These are phyloP conservation scores for Leonotis leonurus DNA, from an alignment of 257 asterid species.

Conservation along the genomic window DNA sequence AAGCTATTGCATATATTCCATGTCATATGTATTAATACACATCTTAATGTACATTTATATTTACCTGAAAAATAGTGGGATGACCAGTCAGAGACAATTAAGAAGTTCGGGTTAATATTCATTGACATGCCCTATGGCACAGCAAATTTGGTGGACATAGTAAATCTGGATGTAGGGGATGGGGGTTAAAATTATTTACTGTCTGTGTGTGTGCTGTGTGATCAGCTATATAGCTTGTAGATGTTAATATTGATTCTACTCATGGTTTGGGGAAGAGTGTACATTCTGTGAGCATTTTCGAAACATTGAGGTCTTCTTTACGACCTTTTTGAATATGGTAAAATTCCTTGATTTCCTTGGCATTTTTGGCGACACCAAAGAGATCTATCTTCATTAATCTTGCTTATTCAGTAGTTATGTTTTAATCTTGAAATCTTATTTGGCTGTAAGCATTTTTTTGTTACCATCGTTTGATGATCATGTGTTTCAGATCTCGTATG, in stretches of 20 bases:
- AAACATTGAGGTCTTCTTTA: not conserved
- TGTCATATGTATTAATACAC: not conserved
- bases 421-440: not conserved
- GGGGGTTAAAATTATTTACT: too few relatives aligned
- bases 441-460: not conserved
- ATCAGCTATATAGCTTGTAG: too few relatives aligned
- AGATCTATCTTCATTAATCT: not conserved
- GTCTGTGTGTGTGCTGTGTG: too few relatives aligned
- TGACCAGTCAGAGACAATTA: too few relatives aligned
- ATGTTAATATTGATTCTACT: not conserved
- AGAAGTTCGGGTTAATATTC: too few relatives aligned
- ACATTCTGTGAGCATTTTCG: not conserved
- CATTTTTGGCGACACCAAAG: not conserved
- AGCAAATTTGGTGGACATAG: too few relatives aligned
- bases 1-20: not conserved
- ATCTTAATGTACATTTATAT: too few relatives aligned
- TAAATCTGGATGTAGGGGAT: too few relatives aligned
- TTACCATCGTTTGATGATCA: not conserved
- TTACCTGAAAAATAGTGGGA: too few relatives aligned
- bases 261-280: not conserved
- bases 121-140: too few relatives aligned
- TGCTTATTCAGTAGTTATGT: not conserved
- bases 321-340: not conserved
- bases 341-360: not conserved
- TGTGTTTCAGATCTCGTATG: constrained; percentile 67